Base-by-base conservation (phyloP, 2,329 filamentous ascomycete species). In the Triangularia verruculosa region DNA sequence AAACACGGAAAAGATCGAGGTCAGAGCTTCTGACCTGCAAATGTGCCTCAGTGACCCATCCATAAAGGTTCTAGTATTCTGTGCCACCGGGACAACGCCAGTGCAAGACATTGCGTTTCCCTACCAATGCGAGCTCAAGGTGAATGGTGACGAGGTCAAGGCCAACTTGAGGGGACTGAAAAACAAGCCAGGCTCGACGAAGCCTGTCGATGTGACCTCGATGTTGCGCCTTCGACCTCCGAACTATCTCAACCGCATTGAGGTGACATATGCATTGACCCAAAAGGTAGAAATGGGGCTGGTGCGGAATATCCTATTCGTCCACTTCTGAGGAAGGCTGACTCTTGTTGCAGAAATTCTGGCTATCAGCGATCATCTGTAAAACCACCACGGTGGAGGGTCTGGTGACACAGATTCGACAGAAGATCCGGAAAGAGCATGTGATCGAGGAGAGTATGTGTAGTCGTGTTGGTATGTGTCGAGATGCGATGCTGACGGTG, bases 101-200 rank as follows among this genome's bases (percentile, higher is more conserved):
- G 75, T 80, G 2, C 90, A 91, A 58, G 92, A 98, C 66, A 88
- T 99, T 61, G 80, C 91, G 0, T 99, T 99, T 69, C 95, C 95
- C 1, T 88, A 94, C 70, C 93, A 97, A 77, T 90, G 95, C 30
- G 95, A 99, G 74, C 83, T 99, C 63, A 94, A 93, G 74, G 86
- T 97, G 62, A 99, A 99, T 70, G 84, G 87, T 9, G 90, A 90
- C 32, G 92, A 97, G 63, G 84, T 97, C 69, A 95, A 94, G 76
- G 89, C 90, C n/a, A 99, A 98, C 74, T 83, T 96, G 69, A 90
- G 95, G 69, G 95, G 95, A 4, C 78, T 99, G 66, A 99, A 99
- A 78, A 97, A 97, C 75, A 96, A 95, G 75, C 92, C 94, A 6
- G 95, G 95, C 22, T 96, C 95, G 53, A 99, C 95, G 47, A 88